Conservation (phyloP, 108 stramenopile genomes). For the Hondaea fermentalgiana region DNA sequence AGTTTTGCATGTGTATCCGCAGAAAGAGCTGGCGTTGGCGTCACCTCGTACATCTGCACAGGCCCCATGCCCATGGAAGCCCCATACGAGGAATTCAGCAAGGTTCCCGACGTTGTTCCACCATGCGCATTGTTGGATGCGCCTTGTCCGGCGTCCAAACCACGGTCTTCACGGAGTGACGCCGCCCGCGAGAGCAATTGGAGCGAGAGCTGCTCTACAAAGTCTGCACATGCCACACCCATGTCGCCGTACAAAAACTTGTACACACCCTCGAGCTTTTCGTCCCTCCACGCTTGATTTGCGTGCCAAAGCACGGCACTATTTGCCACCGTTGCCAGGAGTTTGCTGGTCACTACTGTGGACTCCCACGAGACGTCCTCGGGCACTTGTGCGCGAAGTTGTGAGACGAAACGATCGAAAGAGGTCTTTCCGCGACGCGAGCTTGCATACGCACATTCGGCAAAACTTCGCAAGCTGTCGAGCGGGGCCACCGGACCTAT, state of each 20-base stretch:
- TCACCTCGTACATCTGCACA: not conserved
- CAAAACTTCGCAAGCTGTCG: too few relatives aligned
- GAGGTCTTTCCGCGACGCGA: not conserved
- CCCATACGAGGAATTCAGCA: not conserved
- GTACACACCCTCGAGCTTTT: not conserved
- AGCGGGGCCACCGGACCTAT: too few relatives aligned
- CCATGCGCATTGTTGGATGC: too few relatives aligned
- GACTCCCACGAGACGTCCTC: not conserved
- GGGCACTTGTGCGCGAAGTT: not conserved
- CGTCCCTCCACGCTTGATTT: not conserved
- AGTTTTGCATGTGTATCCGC: not conserved
- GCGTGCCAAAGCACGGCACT: not conserved
- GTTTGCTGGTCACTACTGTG: not conserved
- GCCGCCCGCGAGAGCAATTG: not conserved
- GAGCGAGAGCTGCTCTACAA: not conserved
- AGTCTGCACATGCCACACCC: not conserved
- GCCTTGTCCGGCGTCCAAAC: too few relatives aligned
- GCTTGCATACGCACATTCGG: too few relatives aligned
- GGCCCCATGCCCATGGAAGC: too few relatives aligned
- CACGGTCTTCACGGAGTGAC: not conserved
- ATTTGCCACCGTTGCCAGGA: not conserved
- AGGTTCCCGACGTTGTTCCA: not conserved
- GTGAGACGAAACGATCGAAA: not conserved
- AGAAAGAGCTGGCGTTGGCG: not conserved
- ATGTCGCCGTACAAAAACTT: not conserved